Base-by-base conservation (phyloP, 2,329 filamentous ascomycete species). In the Stromatinia cepivora region DNA sequence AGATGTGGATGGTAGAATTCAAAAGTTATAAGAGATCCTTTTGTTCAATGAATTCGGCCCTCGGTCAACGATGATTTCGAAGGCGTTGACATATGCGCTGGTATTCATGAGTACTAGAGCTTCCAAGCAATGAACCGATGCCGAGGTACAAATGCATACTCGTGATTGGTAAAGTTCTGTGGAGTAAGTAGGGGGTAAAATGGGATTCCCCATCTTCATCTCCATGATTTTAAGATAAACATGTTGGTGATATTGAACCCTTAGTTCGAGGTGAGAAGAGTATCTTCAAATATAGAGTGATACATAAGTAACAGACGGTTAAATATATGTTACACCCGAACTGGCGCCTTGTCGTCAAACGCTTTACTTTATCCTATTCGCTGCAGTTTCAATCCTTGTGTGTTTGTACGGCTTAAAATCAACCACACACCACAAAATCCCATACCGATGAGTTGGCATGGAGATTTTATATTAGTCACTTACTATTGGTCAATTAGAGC, bases 11-110 rank as follows among this genome's bases (percentile, higher is more conserved):
- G n/a, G 15, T 22, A 20, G 15, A 20, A 52, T 28, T 52, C 46
- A 39, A 42, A 53, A 13, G 34, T 39, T 63, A 22, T 25, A 56
- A 53, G 64, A 17, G 62, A 4, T 13, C 22, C 31, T 56, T 56
- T 65, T 56, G 48, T n/a, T 65, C 28, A 45, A 56, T 36, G 28
- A 39, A 42, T 50, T 73, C 70, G 72, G 70, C 52, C 71, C 72
- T 73, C 70, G 71, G 72, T 71, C 68, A 69, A 54, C 15, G 54
- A 45, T 22, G 36, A 22, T 31, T 48, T 50, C n/a, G 57, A 36
- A 22, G 65, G 36, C 58, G 50, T 58, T 39, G 20, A 48, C 46
- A n/a, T 59, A 34, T 63, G 42, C 46, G 22, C 28, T 17, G 34
- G n/a, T 46, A 42, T 54, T 53, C 31, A 15, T 53, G 48, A 25